Evolutionary conservation across 768 basidiomycete genomes (phyloP).

Genomic region (Auricularia heimuer): DNA sequence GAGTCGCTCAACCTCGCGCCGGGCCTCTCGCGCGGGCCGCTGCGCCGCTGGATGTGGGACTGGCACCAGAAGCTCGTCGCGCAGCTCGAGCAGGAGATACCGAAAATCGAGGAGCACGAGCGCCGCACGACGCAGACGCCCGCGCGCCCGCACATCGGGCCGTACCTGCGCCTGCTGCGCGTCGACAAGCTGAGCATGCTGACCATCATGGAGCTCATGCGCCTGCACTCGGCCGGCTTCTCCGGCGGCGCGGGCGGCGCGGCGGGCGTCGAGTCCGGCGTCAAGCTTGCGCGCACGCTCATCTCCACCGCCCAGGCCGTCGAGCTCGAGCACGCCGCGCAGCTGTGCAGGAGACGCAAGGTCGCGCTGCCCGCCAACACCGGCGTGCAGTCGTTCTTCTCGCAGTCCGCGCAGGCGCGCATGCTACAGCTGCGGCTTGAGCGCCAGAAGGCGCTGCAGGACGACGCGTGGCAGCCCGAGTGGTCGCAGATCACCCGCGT

Average conservation of each 20-base stretch:
- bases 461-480: conserved; percentile 63
- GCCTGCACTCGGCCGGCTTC: conserved; percentile 35
- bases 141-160: conserved; percentile 31
- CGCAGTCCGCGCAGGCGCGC: conserved; percentile 47
- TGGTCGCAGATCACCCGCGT: conserved; percentile 77
- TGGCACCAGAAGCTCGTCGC: conserved; percentile 61
- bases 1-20: conserved; percentile 29
- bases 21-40: conserved; percentile 41
- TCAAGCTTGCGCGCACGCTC: conserved; percentile 82
- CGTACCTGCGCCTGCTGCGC: conserved; percentile 67
- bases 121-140: conserved; percentile 1
- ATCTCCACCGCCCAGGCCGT: conserved; percentile 73
- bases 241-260: conserved; percentile 27
- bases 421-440: conserved; percentile 57
- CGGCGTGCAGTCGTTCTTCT: conserved; percentile 36
- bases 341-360: conserved; percentile 39
- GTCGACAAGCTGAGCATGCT: conserved; percentile 77
- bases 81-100: conserved; percentile 43
- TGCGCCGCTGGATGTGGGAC: conserved; percentile 77
- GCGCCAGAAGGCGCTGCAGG: conserved; percentile 51
- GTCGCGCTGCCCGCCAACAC: conserved; percentile 26
- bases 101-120: conserved; percentile 25
- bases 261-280: conserved; percentile 71
- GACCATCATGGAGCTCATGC: conserved; percentile 83
- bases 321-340: conserved; percentile 84